Evolutionary conservation across 148 eudicot species (phyloP).

Genomic region (Camellia granthamiana): DNA sequence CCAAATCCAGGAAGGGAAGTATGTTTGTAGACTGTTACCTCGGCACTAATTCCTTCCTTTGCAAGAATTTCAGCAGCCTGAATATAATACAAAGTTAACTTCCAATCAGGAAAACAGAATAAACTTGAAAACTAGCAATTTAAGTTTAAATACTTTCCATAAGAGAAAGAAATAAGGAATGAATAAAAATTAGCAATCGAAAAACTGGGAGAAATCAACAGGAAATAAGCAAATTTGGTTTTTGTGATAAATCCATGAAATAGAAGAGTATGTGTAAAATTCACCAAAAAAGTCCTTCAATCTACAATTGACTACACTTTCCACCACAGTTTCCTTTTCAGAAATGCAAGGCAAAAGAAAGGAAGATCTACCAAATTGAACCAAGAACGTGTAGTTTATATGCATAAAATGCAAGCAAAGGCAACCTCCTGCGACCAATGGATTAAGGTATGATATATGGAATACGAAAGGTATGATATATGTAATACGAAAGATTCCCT

Average conservation of each 20-base stretch:
- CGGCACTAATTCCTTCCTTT: conserved; percentile 90
- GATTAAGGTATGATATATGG: neutral
- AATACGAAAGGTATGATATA: neutral
- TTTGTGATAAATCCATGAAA: neutral
- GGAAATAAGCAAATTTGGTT: neutral
- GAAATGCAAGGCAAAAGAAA: neutral
- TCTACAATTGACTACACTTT: neutral
- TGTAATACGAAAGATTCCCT: neutral
- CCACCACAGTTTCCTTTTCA: neutral
- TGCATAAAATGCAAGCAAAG: neutral
- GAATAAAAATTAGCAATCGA: neutral
- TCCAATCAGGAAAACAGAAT: neutral
- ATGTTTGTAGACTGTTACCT: conserved; percentile 40
- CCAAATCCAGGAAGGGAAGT: neutral
- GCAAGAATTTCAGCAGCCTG: conserved; percentile 92
- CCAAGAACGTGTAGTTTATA: neutral
- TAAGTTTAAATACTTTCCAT: neutral
- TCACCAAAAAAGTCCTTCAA: neutral
- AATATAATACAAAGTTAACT: conserved; percentile 1
- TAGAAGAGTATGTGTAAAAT: neutral
- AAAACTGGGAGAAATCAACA: neutral
- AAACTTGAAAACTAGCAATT: neutral
- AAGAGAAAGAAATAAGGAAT: neutral
- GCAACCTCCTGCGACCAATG: neutral
- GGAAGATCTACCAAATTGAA: neutral